A percentile compares a stretch with the other conserved stretches of the same genome.
Evolutionary conservation across 1,284 basidiomycete genomes (phyloP).

Genomic region (Ustilago lituana): DNA sequence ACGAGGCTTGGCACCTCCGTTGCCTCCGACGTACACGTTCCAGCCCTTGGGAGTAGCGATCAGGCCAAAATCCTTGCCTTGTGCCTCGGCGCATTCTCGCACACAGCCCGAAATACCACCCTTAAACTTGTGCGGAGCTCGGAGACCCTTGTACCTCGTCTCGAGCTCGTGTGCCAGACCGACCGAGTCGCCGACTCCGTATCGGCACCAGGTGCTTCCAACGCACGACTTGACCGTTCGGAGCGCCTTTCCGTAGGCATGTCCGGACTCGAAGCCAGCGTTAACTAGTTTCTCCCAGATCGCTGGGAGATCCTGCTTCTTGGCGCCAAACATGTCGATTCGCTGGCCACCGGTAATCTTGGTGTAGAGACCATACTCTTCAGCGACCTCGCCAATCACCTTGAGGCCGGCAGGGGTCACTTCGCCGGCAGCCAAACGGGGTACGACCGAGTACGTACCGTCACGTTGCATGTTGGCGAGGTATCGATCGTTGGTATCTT

Average conservation of each 20-base stretch:
- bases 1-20: constrained; percentile 77
- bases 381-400: constrained; percentile 76
- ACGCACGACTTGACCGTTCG: constrained; percentile 75
- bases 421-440: constrained; percentile 77
- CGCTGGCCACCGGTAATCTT: constrained; percentile 71
- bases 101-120: constrained; percentile 78
- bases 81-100: constrained; percentile 72
- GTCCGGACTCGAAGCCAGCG: constrained; percentile 79
- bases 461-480: constrained; percentile 81
- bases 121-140: constrained; percentile 78
- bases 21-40: constrained; percentile 77
- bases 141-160: constrained; percentile 78
- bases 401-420: constrained; percentile 77
- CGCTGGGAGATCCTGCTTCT: constrained; percentile 78
- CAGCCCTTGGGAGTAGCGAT: constrained; percentile 77
- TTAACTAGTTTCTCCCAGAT: constrained; percentile 78
- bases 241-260: constrained; percentile 76
- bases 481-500: constrained; percentile 77
- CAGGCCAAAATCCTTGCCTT: constrained; percentile 79
- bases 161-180: constrained; percentile 79
- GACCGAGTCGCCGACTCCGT: constrained; percentile 79
- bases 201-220: constrained; percentile 77
- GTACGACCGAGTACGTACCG: constrained; percentile 79
- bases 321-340: constrained; percentile 79
- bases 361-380: constrained; percentile 76